A percentile compares a stretch with the other conserved stretches of the same genome.
phyloP scores from a whole-genome alignment of 352 stramenopile genomes.

The Phytophthora vignae region DNA sequence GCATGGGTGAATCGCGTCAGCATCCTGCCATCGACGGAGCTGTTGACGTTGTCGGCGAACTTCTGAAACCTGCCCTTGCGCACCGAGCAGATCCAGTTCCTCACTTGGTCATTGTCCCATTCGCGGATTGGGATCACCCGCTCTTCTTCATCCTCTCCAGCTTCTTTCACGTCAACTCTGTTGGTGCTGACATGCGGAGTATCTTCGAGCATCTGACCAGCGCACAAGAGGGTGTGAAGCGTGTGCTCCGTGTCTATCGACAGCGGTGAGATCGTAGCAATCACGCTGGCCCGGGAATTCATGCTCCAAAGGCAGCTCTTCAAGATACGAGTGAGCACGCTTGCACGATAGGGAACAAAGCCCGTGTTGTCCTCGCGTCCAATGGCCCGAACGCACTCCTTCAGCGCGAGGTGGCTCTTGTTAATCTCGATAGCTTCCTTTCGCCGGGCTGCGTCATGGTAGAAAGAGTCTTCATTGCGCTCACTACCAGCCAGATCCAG shows the following conservation, averaged over 20 bases:
- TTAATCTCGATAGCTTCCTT: slow-evolving; percentile 89
- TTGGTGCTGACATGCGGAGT: slow-evolving; percentile 59
- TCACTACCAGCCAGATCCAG: slow-evolving; percentile 82
- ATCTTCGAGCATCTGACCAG: slow-evolving; percentile 76
- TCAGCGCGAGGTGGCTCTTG: slow-evolving; percentile 82
- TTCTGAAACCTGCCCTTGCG: slow-evolving; percentile 62
- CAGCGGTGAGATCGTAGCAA: slow-evolving; percentile 83
- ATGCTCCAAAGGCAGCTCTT: slow-evolving; percentile 75
- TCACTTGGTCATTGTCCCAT: slow-evolving; percentile 66
- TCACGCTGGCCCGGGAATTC: slow-evolving; percentile 71
- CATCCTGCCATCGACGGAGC: slow-evolving; percentile 63
- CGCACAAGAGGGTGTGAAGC: slow-evolving; percentile 76
- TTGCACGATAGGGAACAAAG: slow-evolving; percentile 76
- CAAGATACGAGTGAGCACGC: slow-evolving; percentile 78
- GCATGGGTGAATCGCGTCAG: slow-evolving; percentile 67
- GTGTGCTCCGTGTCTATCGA: slow-evolving; percentile 84
- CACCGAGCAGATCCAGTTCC: slow-evolving; percentile 58
- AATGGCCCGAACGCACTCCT: slow-evolving; percentile 84
- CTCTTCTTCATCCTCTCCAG: slow-evolving; percentile 43
- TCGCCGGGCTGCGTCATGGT: slow-evolving; percentile 73
- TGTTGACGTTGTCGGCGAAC: slow-evolving; percentile 56
- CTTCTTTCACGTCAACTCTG: slow-evolving; percentile 59
- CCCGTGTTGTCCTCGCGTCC: slow-evolving; percentile 59
- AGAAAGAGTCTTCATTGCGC: slow-evolving; percentile 81
- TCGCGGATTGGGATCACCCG: slow-evolving; percentile 54